Conservation (phyloP, 2,329 filamentous ascomycete species). For the Metarhizium guizhouense region DNA sequence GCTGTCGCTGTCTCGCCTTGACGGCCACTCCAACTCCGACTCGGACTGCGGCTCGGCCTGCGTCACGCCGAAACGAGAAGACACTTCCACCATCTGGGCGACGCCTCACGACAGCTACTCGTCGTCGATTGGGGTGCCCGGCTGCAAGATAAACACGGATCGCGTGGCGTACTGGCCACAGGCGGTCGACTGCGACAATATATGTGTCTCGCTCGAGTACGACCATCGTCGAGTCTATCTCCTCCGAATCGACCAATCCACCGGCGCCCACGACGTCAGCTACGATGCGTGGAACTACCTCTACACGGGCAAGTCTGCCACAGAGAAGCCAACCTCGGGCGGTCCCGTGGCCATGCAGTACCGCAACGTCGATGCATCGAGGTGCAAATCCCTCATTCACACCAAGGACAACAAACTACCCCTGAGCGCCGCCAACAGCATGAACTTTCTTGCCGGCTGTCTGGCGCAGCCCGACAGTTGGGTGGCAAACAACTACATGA, state of each 20-base stretch:
- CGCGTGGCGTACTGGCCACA: conserved; percentile 53
- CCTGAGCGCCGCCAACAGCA: conserved; percentile 40
- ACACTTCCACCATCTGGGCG: conserved; percentile 18
- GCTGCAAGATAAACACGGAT: conserved; percentile 52
- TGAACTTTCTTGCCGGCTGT: conserved; percentile 42
- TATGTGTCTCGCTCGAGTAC: conserved; percentile 45
- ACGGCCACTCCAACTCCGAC: not conserved
- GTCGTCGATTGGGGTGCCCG: conserved; percentile 49
- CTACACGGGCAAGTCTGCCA: conserved; percentile 36
- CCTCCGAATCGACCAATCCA: conserved; percentile 47
- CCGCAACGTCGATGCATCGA: conserved; percentile 31
- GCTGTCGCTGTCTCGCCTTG: not conserved
- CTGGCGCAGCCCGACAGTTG: conserved; percentile 31
- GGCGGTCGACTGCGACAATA: conserved; percentile 43
- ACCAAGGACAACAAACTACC: conserved; percentile 30
- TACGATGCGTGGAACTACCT: conserved; percentile 57
- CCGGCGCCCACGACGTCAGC: conserved; percentile 47
- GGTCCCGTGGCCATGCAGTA: conserved; percentile 39
- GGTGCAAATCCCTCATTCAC: conserved; percentile 40
- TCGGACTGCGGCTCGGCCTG: not conserved
- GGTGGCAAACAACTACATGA: conserved; percentile 37
- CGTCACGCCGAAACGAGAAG: conserved; percentile 2
- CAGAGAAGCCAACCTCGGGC: conserved; percentile 34
- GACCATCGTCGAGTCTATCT: conserved; percentile 45
- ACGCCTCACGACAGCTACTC: conserved; percentile 51